Conservation (phyloP, 192 early-diverging fungal genomes). For the Backusella morwellensis region DNA sequence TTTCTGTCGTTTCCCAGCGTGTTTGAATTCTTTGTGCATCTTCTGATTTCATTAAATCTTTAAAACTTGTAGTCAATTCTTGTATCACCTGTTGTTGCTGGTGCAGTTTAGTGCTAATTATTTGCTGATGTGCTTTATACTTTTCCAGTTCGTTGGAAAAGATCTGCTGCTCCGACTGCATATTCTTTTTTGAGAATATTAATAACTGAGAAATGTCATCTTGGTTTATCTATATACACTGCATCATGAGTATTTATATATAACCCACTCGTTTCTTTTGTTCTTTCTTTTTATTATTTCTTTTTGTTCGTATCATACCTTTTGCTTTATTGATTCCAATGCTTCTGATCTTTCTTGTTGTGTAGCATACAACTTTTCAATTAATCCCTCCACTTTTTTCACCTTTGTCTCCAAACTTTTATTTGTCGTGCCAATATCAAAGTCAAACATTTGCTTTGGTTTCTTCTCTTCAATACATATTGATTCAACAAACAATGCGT, state of each 20-base stretch:
- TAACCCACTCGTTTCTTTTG: background rate
- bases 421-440: background rate
- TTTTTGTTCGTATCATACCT: background rate
- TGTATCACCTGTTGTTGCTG: background rate
- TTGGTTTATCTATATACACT: background rate
- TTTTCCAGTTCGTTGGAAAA: slow-evolving; percentile 1
- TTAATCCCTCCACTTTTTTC: background rate
- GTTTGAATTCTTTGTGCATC: background rate
- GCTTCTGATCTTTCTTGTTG: background rate
- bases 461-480: background rate
- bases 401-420: background rate
- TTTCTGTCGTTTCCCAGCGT: background rate
- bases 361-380: background rate
- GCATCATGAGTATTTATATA: background rate
- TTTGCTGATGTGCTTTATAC: background rate
- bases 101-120: background rate
- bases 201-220: background rate
- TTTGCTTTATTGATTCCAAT: background rate
- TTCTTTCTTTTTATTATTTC: too few species aligned
- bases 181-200: background rate
- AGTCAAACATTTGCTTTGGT: background rate
- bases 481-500: background rate
- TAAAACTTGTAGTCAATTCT: background rate
- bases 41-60: background rate
- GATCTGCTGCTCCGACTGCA: background rate